A percentile compares a stretch with the other conserved stretches of the same genome.
Evolutionary conservation across 2,329 filamentous ascomycete species (phyloP).

Genomic region (Blastomyces parvus): DNA sequence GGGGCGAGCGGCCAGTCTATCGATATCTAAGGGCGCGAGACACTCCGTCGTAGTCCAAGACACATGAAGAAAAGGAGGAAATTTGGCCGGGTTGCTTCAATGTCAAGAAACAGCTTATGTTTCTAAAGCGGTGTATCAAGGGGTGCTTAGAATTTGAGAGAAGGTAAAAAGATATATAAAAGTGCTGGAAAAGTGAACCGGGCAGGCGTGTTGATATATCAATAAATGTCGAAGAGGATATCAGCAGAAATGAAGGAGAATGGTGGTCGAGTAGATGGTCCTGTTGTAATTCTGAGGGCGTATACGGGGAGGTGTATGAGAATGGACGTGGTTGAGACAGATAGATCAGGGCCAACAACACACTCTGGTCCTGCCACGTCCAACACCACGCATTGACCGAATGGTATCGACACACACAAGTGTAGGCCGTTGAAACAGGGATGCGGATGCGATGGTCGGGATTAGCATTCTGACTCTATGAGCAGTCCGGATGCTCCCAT

Average conservation of each 20-base stretch:
- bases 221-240: neutral
- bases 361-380: constrained; percentile 11
- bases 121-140: neutral
- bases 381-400: constrained; percentile 9
- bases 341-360: constrained; percentile 12
- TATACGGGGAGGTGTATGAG: neutral
- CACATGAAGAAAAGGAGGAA: neutral
- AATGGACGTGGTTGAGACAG: constrained; percentile 5
- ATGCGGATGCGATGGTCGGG: neutral
- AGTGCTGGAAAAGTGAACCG: neutral
- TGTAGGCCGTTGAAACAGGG: constrained; percentile 1
- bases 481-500: neutral
- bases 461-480: constrained; percentile 6
- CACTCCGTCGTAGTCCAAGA: neutral
- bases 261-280: neutral
- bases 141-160: neutral
- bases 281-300: neutral
- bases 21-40: neutral
- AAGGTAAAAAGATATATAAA: neutral
- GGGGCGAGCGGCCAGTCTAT: neutral
- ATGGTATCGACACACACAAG: constrained; percentile 8
- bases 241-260: neutral
- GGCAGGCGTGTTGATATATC: neutral
- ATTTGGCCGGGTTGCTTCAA: neutral
- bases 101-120: neutral